Evolutionary conservation across 2,329 filamentous ascomycete genomes (phyloP).

Genomic region (Ophiostoma fasciatum): DNA sequence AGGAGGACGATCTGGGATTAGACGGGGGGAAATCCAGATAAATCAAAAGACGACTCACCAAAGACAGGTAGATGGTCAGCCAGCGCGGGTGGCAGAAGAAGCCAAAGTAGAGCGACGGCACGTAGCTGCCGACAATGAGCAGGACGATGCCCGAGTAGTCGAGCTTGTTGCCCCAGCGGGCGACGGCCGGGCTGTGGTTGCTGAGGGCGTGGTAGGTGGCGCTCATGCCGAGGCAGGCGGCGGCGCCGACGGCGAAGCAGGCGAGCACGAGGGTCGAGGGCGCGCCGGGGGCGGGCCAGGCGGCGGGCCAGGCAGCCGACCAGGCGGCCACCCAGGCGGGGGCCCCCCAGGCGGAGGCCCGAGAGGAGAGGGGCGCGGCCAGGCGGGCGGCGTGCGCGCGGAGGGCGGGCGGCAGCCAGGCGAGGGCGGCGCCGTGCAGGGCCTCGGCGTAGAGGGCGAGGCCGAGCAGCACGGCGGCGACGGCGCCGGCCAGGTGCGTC

Average conservation of each 20-base stretch:
- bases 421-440: too few species aligned
- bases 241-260: conserved; percentile 66
- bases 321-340: too few species aligned
- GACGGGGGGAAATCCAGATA: too few species aligned
- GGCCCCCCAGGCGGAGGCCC: too few species aligned
- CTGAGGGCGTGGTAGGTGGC: conserved; percentile 72
- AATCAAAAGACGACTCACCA: conserved; percentile 53
- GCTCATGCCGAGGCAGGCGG: conserved; percentile 63
- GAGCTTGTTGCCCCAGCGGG: conserved; percentile 76
- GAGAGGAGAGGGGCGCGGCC: too few species aligned
- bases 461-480: conserved; percentile 38
- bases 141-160: conserved; percentile 91
- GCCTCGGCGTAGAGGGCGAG: conserved; percentile 33
- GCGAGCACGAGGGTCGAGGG: conserved; percentile 60
- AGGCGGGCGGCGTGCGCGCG: neutral
- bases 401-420: neutral
- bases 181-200: conserved; percentile 69
- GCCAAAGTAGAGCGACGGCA: conserved; percentile 78
- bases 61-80: conserved; percentile 57
- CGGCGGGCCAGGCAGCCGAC: neutral
- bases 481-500: conserved; percentile 49
- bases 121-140: conserved; percentile 80
- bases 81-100: conserved; percentile 56
- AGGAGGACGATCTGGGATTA: conserved; percentile 55
- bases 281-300: conserved; percentile 20